Base-by-base conservation (phyloP, 148 eudicot genomes). In the Talinum fruticosum region DNA sequence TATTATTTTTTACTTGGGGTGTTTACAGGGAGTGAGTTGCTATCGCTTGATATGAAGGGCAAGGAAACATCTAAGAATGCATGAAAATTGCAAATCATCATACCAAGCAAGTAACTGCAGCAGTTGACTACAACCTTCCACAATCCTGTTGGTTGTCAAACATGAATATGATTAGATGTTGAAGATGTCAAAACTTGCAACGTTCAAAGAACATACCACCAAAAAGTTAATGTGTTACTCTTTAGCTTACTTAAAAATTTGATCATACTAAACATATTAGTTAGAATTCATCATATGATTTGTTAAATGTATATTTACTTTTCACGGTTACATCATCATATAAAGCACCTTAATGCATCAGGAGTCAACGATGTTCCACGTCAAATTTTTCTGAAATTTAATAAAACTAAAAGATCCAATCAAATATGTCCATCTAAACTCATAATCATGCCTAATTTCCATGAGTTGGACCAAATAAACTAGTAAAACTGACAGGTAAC, bases 401-500 rank as follows among this genome's bases (percentile, higher is more conserved):
- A 76, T 24, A 76, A 23, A 30, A 14, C 73, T 21, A 16, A 76
- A 28, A 54, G 21, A 4, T 21, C 7, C 35, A 32, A 71, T 26
- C 18, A 24, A 71, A 26, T 26, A 57, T 5, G 10, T 34, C 45
- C 47, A 38, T 37, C 26, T 53, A 4, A 21, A 51, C 19, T 32
- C 7, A 45, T 24, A 29, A 62, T 49, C 28, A 26, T 7, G n/a
- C 54, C 66, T 49, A 51, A 66, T 53, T 69, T 66, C 10, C 74
- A 69, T 34, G 30, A 69, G 16, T 53, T 59, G 36, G 69, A 69
- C 24, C 10, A 34, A 68, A 49, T 32, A 49, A 51, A 30, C 47
- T n/a, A 67, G 29, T n/a, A 53, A 28, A 38, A 75, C 69, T 36
- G 12, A 62, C 62, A 76, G 49, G 53, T 69, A 49, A 53, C 74